Evolutionary conservation across 805 yeast genomes (phyloP).

Genomic region (Phaffomyces antillensis): DNA sequence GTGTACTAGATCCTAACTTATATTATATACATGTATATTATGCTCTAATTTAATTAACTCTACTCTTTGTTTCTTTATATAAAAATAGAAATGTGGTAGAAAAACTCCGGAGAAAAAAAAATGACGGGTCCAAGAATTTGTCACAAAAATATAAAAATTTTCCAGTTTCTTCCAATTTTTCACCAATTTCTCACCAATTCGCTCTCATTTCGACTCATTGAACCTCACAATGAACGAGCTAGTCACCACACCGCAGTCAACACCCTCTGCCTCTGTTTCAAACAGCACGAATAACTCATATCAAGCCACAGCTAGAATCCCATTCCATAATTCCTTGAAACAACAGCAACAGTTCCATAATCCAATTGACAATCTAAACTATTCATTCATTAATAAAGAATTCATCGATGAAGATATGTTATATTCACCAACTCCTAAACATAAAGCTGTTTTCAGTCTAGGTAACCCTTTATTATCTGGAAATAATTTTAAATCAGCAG

Average conservation of each 20-base stretch:
- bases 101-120: neutral
- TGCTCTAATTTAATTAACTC: too few species aligned
- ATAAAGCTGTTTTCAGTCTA: neutral
- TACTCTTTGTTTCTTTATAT: too few species aligned
- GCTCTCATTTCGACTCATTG: neutral
- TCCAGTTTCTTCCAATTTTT: neutral
- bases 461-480: slow-evolving; percentile 1
- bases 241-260: slow-evolving; percentile 5
- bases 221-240: slow-evolving; percentile 4
- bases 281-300: slow-evolving; percentile 2
- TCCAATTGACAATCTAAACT: slow-evolving; percentile 7
- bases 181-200: neutral
- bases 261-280: slow-evolving; percentile 6
- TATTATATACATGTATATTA: too few species aligned
- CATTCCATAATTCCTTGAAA: slow-evolving; percentile 2
- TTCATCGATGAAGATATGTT: slow-evolving; percentile 15
- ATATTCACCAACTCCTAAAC: slow-evolving; percentile 1
- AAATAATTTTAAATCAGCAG: neutral
- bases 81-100: too few species aligned
- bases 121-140: neutral
- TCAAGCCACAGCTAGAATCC: slow-evolving; percentile 3
- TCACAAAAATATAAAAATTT: neutral
- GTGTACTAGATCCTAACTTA: too few species aligned
- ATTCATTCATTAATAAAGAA: slow-evolving; percentile 21
- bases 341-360: too few species aligned